Base-by-base conservation (phyloP, 192 early-diverging fungal genomes). In the Helicostylum pulchrum region DNA sequence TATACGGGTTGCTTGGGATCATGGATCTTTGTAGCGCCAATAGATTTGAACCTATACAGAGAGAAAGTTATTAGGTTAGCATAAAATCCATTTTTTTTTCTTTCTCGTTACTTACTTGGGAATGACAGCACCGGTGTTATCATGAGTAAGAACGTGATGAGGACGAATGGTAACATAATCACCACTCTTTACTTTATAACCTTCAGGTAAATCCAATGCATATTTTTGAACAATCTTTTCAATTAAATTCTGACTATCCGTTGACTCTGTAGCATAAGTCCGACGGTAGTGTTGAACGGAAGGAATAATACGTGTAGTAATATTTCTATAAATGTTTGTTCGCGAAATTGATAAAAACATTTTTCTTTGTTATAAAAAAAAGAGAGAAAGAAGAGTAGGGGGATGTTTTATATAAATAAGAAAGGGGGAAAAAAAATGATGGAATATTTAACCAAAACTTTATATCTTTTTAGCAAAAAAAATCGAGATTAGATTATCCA, bases 191-290 rank as follows among this genome's bases (percentile, higher is more conserved):
- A 97, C 94, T 26, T 68, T 74, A 42, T 84, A 77, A 50, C 79
- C 86, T 7, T 83, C 77, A 5, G 82, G 70, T 7, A 95, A 74
- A 44, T 89, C 90, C 5, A 94, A 81, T 3, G 94, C 89, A 70
- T 96, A 94, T 51, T 87, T 85, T 77, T 97, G 94, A 5, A 90
- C 94, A 66, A 99, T 96, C 76, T 96, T 95, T 71, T 99, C 97
- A 17, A 99, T 85, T 70, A 97, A 75, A 49, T 91, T 97, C 75
- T 96, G 94, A 20, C 68, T 72, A 39, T 70, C 71, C 8, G 53
- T 61, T 19, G 45, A 45, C 32, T 73, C 71, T 17, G 47, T 39
- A 12, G 61, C 61, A 44, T 59, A 59, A 26, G 39, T 43, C 23
- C 57, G 36, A 20, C 39, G 57, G 26, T 59, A 59, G n/a, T n/a